Evolutionary conservation across 805 yeast genomes (phyloP), one percentile per base, ranked within the genome.

Genomic region (Candida koratica): DNA sequence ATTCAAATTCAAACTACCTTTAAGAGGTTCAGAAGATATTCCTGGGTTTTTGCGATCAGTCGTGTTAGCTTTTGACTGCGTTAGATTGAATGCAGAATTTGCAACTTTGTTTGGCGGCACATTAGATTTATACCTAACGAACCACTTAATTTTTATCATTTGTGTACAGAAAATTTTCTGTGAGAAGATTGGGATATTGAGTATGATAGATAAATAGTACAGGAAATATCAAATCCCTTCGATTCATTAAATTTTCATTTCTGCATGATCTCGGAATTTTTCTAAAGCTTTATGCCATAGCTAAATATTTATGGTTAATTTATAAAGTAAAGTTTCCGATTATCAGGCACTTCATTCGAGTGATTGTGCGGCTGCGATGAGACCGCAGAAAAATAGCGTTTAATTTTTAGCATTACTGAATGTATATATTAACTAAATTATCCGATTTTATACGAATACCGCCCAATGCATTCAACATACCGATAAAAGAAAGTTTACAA

Each of bases 381-480:
- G 32, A 29, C 20, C 32, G 32, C 32, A 29, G 32, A 29, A 29
- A 29, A 29, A 19, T 29, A 29, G 18, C 10, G 13, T 23, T 10
- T 29, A 29, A 28, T 32, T 29, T 15, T 18, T 11, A 14, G 4
- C 11, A 5, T 25, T 17, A 17, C 11, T 20, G 10, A 20, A 90
- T 90, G 98, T 93, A 90, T 62, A 81, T 87, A 43, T 71, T 93
- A 28, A 75, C 95, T 13, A 77, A 79, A 52, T 63, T 93, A 28
- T 71, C 86, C 13, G 98, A 93, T 61, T 70, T 90, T 45, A 81
- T 93, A 44, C 77, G 95, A 49, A 77, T 93, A 28, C 89, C 93
- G 6, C 97, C 98, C 2, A 84, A 81, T 45, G 71, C 83, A 36
- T 87, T 93, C 63, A 75, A 78, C 46, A 64, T 79, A 35, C 84